phyloP scores from a whole-genome alignment of 1,139 yeast species.

The Geotrichum cucujoidarum region DNA sequence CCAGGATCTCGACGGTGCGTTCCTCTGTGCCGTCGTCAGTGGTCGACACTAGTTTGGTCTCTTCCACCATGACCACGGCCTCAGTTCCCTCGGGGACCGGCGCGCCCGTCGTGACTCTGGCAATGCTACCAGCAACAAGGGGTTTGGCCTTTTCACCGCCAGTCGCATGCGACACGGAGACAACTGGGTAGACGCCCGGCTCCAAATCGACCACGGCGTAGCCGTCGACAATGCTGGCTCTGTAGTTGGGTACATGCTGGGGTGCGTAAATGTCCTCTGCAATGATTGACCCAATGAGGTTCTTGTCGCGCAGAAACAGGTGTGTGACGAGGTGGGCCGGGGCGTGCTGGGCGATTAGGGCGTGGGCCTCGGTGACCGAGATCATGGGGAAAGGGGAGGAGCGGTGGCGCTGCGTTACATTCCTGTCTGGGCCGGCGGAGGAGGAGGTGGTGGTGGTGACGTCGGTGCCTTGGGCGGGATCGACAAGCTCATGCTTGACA shows the following conservation, averaged over 20 bases:
- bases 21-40: slow-evolving; percentile 41
- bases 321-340: not conserved
- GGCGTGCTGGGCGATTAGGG: slow-evolving; percentile 23
- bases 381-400: slow-evolving; percentile 46
- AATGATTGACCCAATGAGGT: slow-evolving; percentile 37
- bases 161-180: slow-evolving; percentile 43
- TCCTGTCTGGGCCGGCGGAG: too few species aligned
- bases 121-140: slow-evolving; percentile 35
- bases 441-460: too few species aligned
- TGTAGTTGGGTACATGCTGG: slow-evolving; percentile 42
- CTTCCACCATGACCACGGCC: slow-evolving; percentile 52
- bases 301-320: not conserved
- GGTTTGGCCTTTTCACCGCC: slow-evolving; percentile 26
- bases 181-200: slow-evolving; percentile 42
- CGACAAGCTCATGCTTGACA: slow-evolving; percentile 5
- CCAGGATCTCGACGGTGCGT: slow-evolving; percentile 32
- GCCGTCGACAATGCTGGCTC: slow-evolving; percentile 52
- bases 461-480: too few species aligned
- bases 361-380: slow-evolving; percentile 40
- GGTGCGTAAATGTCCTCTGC: slow-evolving; percentile 42
- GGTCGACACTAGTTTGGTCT: slow-evolving; percentile 37
- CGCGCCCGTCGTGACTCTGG: slow-evolving; percentile 51
- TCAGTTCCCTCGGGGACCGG: slow-evolving; percentile 48
- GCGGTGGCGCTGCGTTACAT: slow-evolving; percentile 41
- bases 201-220: slow-evolving; percentile 47